phyloP scores from a whole-genome alignment of 192 early-diverging fungal species.

The Dispira simplex region DNA sequence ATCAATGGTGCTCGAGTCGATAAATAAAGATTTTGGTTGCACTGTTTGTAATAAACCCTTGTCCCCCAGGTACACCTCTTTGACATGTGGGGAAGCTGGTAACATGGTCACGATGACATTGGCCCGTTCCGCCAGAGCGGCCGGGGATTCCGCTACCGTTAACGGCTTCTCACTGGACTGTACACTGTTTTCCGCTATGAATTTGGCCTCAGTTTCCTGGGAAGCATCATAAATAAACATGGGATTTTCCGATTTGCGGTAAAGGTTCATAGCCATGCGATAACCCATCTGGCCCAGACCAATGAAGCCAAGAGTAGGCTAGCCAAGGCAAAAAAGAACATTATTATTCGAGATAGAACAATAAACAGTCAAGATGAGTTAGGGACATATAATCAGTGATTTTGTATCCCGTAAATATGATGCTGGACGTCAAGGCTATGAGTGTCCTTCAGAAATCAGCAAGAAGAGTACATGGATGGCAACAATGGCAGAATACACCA shows the following conservation, averaged over 20 bases:
- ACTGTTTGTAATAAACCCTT: slow-evolving; percentile 43
- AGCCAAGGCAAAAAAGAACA: no score
- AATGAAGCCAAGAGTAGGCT: slow-evolving; percentile 59
- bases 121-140: slow-evolving; percentile 51
- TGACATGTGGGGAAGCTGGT: slow-evolving; percentile 69
- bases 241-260: slow-evolving; percentile 22
- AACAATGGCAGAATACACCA: no score
- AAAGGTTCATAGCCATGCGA: slow-evolving; percentile 84
- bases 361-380: no score
- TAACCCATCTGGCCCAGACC: slow-evolving; percentile 89
- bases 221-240: no score
- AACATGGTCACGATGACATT: slow-evolving; percentile 84
- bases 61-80: slow-evolving; percentile 64
- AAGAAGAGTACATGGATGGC: no score
- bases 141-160: slow-evolving; percentile 17
- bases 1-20: slow-evolving; percentile 93
- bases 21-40: slow-evolving; percentile 33
- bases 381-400: no score
- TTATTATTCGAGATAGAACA: no score
- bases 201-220: no score
- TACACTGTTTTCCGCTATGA: slow-evolving; percentile 36
- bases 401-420: no score
- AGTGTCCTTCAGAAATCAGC: no score
- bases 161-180: slow-evolving; percentile 12
- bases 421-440: no score